Evolutionary conservation across 2,329 filamentous ascomycete genomes (phyloP), one percentile per base, ranked within the genome.

Genomic region (Trichoderma afroharzianum): DNA sequence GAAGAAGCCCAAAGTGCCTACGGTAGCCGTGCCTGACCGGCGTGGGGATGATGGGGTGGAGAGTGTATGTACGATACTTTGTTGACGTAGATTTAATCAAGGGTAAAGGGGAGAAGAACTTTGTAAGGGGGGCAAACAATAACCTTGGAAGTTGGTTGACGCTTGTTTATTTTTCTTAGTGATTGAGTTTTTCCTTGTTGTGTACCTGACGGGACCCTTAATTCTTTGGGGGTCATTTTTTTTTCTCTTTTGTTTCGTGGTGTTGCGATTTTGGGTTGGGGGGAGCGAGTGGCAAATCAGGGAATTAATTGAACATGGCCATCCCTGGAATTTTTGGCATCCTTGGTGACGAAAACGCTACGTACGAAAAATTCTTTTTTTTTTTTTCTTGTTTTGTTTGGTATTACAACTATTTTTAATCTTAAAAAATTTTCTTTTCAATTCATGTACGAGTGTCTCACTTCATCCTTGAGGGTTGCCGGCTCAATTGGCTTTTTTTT

Each of bases 21-120:
- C 39, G 66, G 66, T 68, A 68, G 66, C 66, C 66, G 66, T 68
- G 66, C 55, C 66, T 68, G 66, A 68, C 66, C 66, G 66, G 57
- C 33, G 24, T 33, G 64, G 55, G 26, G 26, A 58, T 36, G 15
- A 18, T 59, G 55, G 26, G 15, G 15, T n/a, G n/a, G 8, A 21
- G 4, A 47, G n/a, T 26, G n/a, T n/a, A n/a, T 24, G 4, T 47
- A 21, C n/a, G n/a, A n/a, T 50, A 50, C 43, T 50, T 55, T 28
- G 24, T 15, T 5, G 55, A 32, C 5, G 15, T 57, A 14, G n/a
- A 14, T 30, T 28, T n/a, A 30, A 28, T 58, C 53, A 30, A 58
- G 7, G 26, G 53, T 6, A 1, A 36, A 15, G 39, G 39, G 39
- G 32, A 18, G 15, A 39, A 39, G 8, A 14, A 58, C 28, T 53